Evolutionary conservation across 2,329 filamentous ascomycete species (phyloP), one percentile per base, ranked within the genome.

Genomic region (Coleophoma cylindrospora): DNA sequence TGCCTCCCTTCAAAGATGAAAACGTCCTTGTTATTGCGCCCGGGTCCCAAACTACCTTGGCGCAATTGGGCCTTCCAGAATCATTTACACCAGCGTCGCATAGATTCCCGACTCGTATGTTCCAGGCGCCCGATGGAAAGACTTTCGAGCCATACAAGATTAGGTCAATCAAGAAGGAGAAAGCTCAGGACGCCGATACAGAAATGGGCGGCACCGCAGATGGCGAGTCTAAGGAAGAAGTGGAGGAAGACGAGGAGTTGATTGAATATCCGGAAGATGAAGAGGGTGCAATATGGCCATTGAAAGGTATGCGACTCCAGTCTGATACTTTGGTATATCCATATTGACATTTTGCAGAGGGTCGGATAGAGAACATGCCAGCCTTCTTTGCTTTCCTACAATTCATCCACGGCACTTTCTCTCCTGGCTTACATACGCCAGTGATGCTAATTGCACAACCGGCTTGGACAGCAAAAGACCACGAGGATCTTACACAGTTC

Each of bases 361-460:
- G 94, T 50, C 83, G 82, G 62, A 94, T 99, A 54, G 83, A 87
- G 40, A 83, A 97, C 66, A 96, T 95, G 90, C 79, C 85, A 1
- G 92, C 90, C 58, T 95, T 99, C 73, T 87, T 96, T 57, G 92
- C 94, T 33, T 86, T 97, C 62, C 81, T 99, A 63, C 88, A 91
- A 50, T 89, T 99, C 67, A 86, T 97, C 57, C 89, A 96, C 76
- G 86, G 89, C 68, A 81, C 88, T 44, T 80, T 99, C 52, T 94
- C 90, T 53, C 91, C 90, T 22, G 90, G 89, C 3, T 94, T 96
- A 66, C 94, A 96, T 71, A 96, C 92, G 0, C 91, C 94, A 2
- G 89, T 99, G 57, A 79, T 97, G 67, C 81, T 99, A 55, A 87
- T 97, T 69, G 81, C 87, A 8, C 89, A 95, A 59, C 91, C 94